phyloP scores from a whole-genome alignment of 2,329 filamentous ascomycete species.

The Trichoderma citrinoviride region DNA sequence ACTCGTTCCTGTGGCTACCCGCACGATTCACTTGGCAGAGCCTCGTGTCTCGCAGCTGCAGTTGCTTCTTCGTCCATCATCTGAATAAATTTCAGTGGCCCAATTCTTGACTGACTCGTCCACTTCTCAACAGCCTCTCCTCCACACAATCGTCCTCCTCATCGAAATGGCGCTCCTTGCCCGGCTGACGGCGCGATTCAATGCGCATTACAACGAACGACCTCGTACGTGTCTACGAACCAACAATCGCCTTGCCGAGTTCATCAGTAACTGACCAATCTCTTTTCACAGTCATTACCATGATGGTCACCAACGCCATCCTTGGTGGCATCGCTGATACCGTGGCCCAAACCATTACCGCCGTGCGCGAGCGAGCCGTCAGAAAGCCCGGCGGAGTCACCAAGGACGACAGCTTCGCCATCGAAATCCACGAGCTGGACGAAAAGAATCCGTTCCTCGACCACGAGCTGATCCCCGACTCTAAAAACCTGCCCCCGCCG shows the following conservation, averaged over 20 bases:
- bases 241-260: background rate
- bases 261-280: background rate
- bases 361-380: slow-evolving; percentile 66
- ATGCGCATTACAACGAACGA: slow-evolving; percentile 87
- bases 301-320: slow-evolving; percentile 98
- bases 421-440: slow-evolving; percentile 86
- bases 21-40: background rate
- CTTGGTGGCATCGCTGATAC: slow-evolving; percentile 95
- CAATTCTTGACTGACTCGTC: background rate
- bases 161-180: slow-evolving; percentile 86
- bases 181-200: slow-evolving; percentile 82
- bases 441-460: slow-evolving; percentile 69
- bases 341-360: slow-evolving; percentile 87
- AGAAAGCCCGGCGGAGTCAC: slow-evolving; percentile 59
- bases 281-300: slow-evolving; percentile 74
- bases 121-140: slow-evolving; percentile 63
- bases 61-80: background rate
- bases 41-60: background rate
- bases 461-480: slow-evolving; percentile 64
- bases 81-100: slow-evolving; percentile 23
- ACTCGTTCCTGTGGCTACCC: slow-evolving; percentile 1
- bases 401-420: slow-evolving; percentile 70
- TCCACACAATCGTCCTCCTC: slow-evolving; percentile 80
- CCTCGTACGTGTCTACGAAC: slow-evolving; percentile 57
- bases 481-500: slow-evolving; percentile 64